Base-by-base conservation (phyloP, 306 rosid genomes). In the Potentilla sterilis region DNA sequence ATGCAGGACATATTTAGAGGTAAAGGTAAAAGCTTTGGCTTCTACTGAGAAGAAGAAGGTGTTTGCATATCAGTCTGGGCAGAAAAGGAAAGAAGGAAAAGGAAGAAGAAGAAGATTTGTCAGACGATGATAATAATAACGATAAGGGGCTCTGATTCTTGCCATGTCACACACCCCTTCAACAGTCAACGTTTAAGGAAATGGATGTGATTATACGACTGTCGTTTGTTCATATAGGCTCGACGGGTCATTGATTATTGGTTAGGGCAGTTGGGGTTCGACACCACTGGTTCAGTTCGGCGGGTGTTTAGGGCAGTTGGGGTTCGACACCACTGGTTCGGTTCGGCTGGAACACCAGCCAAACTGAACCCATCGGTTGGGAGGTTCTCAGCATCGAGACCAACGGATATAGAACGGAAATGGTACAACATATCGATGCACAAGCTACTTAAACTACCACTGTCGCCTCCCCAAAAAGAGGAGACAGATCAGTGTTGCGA, bases 1-100 rank as follows among this genome's bases (percentile, higher is more conserved):
- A 80, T 79, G 74, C 84, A 89, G 9, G 91, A 74, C 98, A 93
- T 92, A 71, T 66, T 80, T 69, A 64, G 49, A n/a, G 51, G 80
- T 67, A 22, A 48, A 9, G 41, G n/a, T 19, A 49, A 7, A 64
- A 64, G 47, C 69, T 64, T 16, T 64, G 24, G n/a, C 15, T 38
- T 37, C 42, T 62, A 15, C 37, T 13, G 46, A 76, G 57, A 57
- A 22, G 64, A 55, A 57, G 18, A 51, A 76, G 48, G 76, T 63
- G n/a, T 69, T 48, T 32, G 22, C 77, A 73, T 74, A 42, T 57
- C 72, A 55, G 59, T 19, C 2, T 47, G 32, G 5, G 66, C 67
- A 18, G 28, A 24, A 70, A 21, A 28, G 76, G 40, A 40, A 55
- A 19, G 62, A 21, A 21, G 28, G 72, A 69, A 24, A 58, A 67